phyloP scores from a whole-genome alignment of 345 rosid species.

The Streptanthus diversifolius region DNA sequence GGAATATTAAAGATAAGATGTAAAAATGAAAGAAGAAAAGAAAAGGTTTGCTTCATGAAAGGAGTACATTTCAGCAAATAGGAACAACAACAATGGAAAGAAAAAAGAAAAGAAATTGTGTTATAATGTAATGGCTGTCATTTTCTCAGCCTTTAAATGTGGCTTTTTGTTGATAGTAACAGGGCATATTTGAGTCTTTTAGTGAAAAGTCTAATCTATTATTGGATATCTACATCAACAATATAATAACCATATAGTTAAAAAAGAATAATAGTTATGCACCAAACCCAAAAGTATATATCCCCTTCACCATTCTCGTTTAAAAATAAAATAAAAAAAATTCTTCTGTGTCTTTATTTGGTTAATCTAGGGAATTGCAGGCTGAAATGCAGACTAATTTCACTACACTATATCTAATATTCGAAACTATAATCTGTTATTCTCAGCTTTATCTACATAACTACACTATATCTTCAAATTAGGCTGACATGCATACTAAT shows the following conservation, averaged over 20 bases:
- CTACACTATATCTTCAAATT: no score
- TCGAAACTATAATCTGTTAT: no score
- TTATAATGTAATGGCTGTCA: conserved; percentile 35
- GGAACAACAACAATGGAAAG: conserved; percentile 17
- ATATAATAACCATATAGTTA: conserved; percentile 23
- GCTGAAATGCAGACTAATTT: no score
- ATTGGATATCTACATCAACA: conserved; percentile 31
- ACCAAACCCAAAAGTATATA: conserved; percentile 27
- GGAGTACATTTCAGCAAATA: conserved; percentile 14
- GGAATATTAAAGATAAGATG: neutral
- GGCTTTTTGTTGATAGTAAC: conserved; percentile 39
- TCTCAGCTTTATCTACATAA: no score
- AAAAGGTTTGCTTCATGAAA: conserved; percentile 22
- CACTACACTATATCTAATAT: no score
- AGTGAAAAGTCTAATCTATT: conserved; percentile 26
- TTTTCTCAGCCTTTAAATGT: conserved; percentile 37
- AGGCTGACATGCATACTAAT: no score
- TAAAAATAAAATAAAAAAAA: neutral
- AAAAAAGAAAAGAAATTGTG: neutral
- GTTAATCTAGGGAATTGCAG: no score
- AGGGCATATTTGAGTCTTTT: conserved; percentile 35
- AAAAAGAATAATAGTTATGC: conserved; percentile 10
- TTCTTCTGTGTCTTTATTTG: neutral
- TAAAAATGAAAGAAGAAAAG: neutral
- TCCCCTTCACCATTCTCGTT: neutral